Conservation (phyloP, 2,329 filamentous ascomycete species). For the Annulohypoxylon truncatum region DNA sequence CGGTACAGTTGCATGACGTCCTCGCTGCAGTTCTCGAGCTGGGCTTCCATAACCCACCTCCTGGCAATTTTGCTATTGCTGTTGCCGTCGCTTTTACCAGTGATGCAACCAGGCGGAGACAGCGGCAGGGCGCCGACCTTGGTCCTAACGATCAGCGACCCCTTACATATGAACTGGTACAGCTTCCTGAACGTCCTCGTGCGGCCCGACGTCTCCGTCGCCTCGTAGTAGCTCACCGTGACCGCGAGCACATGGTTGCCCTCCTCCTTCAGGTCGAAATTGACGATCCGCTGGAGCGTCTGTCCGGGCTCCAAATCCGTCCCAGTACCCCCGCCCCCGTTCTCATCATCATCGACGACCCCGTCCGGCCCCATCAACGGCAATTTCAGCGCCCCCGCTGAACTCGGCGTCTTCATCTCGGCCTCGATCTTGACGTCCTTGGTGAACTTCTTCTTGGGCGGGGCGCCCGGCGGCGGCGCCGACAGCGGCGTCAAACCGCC, state of each 20-base stretch:
- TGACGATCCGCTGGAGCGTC: constrained; percentile 83
- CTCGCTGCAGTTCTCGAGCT: constrained; percentile 94
- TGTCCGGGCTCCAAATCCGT: constrained; percentile 69
- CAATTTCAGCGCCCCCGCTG: constrained; percentile 69
- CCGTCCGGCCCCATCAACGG: constrained; percentile 61
- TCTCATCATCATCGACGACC: constrained; percentile 3
- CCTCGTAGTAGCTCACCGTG: constrained; percentile 94
- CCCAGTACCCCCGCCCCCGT: constrained; percentile 3
- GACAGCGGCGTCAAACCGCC: constrained; percentile 7
- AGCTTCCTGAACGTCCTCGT: constrained; percentile 92
- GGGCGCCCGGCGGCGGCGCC: constrained; percentile 12
- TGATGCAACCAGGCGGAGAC: constrained; percentile 43
- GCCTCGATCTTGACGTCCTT: constrained; percentile 85
- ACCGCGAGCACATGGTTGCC: constrained; percentile 94
- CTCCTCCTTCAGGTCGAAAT: constrained; percentile 91
- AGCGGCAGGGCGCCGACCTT: constrained; percentile 77
- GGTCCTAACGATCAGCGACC: constrained; percentile 88
- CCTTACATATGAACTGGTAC: constrained; percentile 95
- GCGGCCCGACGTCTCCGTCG: constrained; percentile 74
- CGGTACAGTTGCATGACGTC: constrained; percentile 81
- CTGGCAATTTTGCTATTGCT: constrained; percentile 39
- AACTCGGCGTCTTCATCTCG: constrained; percentile 92
- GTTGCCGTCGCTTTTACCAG: not conserved
- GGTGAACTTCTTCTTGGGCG: constrained; percentile 62
- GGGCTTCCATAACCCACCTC: constrained; percentile 86